Conservation (phyloP, 108 stramenopile species). For the Schizochytrium sp. region DNA sequence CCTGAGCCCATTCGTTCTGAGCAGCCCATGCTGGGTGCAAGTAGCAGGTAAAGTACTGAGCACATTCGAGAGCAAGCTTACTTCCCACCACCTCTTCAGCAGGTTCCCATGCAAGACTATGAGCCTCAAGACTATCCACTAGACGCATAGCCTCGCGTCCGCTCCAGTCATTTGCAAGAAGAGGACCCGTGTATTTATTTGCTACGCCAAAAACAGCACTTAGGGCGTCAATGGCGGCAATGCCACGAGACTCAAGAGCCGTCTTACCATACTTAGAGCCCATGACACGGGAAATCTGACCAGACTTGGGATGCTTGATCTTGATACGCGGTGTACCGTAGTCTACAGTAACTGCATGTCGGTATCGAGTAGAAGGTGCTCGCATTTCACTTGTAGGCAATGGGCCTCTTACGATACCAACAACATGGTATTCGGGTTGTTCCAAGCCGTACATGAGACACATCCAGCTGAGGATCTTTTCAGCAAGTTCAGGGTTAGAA, state of each 20-base stretch:
- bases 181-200: slow-evolving; percentile 1
- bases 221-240: slow-evolving; percentile 11
- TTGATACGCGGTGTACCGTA: slow-evolving; percentile 21
- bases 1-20: slow-evolving; percentile 30
- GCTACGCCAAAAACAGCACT: slow-evolving; percentile 29
- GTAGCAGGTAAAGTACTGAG: slow-evolving; percentile 52
- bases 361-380: slow-evolving; percentile 39
- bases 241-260: slow-evolving; percentile 4
- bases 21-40: slow-evolving; percentile 55
- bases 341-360: slow-evolving; percentile 3
- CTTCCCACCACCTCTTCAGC: slow-evolving; percentile 58
- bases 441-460: slow-evolving; percentile 44
- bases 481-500: not conserved
- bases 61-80: slow-evolving; percentile 48
- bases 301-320: slow-evolving; percentile 36
- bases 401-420: slow-evolving; percentile 43
- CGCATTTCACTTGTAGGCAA: slow-evolving; percentile 20
- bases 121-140: slow-evolving; percentile 37
- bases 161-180: slow-evolving; percentile 44
- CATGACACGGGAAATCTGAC: slow-evolving; percentile 22
- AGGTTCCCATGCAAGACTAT: slow-evolving; percentile 55
- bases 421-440: not conserved
- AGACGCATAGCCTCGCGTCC: slow-evolving; percentile 50
- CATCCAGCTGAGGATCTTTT: slow-evolving; percentile 26
- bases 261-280: slow-evolving; percentile 1